Base-by-base conservation (phyloP, 2,329 filamentous ascomycete genomes). In the Cytospora leucostoma region DNA sequence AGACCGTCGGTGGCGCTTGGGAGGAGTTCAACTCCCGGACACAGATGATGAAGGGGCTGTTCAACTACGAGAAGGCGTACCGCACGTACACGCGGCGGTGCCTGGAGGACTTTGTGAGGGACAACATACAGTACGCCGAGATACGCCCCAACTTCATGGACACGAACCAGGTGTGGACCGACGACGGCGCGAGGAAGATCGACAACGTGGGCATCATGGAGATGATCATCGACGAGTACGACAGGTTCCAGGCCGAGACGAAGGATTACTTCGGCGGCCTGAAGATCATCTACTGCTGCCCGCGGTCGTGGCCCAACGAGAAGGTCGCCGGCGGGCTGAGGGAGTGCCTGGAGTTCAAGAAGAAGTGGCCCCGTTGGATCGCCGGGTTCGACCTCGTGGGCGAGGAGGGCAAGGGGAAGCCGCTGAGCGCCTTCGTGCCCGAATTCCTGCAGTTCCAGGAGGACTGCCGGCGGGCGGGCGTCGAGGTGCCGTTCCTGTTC, bases 281-380 rank as follows among this genome's bases (percentile, higher is more conserved):
- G 61, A 86, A 86, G 73, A 81, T 87, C 66, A 84, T 87, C 32
- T 87, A 86, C 69, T 86, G 84, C 73, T 84, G 82, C 0, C 84
- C 84, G 5, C 76, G 84, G 21, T 85, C 82, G 4, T 86, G 86
- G 49, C 71, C 76, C 0, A 78, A 76, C 33, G 62, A 70, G 0
- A 72, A 76, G 66, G 83, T 87, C 68, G 70, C 76, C 58, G 71
- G 70, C 6, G 80, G 83, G 17, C 74, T 87, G 64, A 71, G 77
- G 38, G 80, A 86, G 66, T 87, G 84, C 67, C 79, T 86, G 64
- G 71, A 77, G 27, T 74, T 87, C 66, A 86, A 86, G 71, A 69
- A 77, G 40, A 69, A 77, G 50, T 85, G 78, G 68, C 78, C 76
- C 0, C 67, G 82, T 35, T 76, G 86, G 10, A 82, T 87, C 21